Conservation (phyloP, 495 filamentous ascomycete species). For the Penicillium silybi region DNA sequence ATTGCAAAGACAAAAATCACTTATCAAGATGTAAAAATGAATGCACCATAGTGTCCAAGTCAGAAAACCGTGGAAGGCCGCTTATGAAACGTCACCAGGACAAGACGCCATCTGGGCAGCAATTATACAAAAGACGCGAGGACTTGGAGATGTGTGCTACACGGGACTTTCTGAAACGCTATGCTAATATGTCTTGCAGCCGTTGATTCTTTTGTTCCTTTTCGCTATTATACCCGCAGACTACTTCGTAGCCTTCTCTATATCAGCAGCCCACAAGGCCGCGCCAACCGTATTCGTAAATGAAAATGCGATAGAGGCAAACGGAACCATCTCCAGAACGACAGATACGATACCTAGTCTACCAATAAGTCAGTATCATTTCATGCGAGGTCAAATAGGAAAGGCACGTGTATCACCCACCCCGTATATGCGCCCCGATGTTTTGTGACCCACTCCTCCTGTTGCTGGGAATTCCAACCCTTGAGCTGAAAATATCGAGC, state of each 20-base stretch:
- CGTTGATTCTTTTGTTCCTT: too few relatives aligned
- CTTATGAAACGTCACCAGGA: too few relatives aligned
- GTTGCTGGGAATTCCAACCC: conserved; percentile 60
- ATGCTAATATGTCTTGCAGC: too few relatives aligned
- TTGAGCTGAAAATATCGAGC: conserved; percentile 84
- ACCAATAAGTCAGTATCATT: conserved; percentile 14
- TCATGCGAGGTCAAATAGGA: not conserved
- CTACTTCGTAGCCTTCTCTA: conserved; percentile 56
- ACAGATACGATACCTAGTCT: conserved; percentile 78
- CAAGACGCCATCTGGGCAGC: not conserved
- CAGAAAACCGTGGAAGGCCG: too few relatives aligned
- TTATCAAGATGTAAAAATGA: too few relatives aligned
- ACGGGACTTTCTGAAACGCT: too few relatives aligned
- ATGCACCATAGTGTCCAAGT: too few relatives aligned
- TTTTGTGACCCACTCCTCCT: conserved; percentile 59
- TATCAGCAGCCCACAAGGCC: conserved; percentile 89
- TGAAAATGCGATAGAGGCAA: conserved; percentile 76
- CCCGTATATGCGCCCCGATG: conserved; percentile 66
- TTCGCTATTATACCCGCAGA: too few relatives aligned
- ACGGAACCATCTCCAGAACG: conserved; percentile 77
- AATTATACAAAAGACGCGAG: not conserved
- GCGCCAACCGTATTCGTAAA: conserved; percentile 93
- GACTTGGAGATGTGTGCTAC: too few relatives aligned
- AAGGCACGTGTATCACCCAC: conserved; percentile 48
- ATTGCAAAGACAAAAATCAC: too few relatives aligned